These are phyloP conservation scores for Herpetospermum pedunculosum DNA, from an alignment of 306 rosid genomes.

Conservation along the genomic window DNA sequence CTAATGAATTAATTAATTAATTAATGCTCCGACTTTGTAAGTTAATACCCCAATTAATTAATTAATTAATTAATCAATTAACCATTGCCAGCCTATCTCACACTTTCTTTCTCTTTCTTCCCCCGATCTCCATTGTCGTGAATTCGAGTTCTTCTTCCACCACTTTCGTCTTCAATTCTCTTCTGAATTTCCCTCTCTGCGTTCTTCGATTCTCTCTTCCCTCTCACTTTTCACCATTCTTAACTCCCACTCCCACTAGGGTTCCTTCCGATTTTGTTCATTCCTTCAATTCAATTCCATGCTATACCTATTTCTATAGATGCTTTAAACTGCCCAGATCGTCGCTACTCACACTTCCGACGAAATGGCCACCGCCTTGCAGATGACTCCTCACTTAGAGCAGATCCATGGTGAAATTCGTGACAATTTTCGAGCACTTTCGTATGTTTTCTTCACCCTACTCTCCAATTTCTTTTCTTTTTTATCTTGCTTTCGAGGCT, in stretches of 20 bases:
- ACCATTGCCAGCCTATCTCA: background rate
- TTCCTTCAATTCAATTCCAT: background rate
- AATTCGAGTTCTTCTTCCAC: background rate
- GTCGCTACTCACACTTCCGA: constrained; percentile 13
- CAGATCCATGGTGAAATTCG: constrained; percentile 99
- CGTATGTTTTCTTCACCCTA: constrained; percentile 36
- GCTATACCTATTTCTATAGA: background rate
- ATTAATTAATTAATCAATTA: too few relatives aligned
- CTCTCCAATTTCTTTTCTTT: background rate
- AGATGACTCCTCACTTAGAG: constrained; percentile 83
- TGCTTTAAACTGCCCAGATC: background rate
- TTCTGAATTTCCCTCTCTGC: background rate
- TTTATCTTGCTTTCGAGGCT: background rate
- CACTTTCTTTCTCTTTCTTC: background rate
- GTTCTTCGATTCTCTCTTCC: background rate
- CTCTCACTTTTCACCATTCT: background rate
- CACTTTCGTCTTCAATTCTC: background rate
- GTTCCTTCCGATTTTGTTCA: background rate
- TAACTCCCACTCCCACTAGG: background rate
- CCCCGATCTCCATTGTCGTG: background rate
- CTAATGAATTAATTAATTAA: too few relatives aligned
- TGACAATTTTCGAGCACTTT: constrained; percentile 76
- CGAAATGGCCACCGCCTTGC: constrained; percentile 65
- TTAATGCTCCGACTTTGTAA: too few relatives aligned
- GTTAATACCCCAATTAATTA: too few relatives aligned